Evolutionary conservation across 768 basidiomycete species (phyloP), one percentile per base, ranked within the genome.

Genomic region (Cyclocybe cylindracea): DNA sequence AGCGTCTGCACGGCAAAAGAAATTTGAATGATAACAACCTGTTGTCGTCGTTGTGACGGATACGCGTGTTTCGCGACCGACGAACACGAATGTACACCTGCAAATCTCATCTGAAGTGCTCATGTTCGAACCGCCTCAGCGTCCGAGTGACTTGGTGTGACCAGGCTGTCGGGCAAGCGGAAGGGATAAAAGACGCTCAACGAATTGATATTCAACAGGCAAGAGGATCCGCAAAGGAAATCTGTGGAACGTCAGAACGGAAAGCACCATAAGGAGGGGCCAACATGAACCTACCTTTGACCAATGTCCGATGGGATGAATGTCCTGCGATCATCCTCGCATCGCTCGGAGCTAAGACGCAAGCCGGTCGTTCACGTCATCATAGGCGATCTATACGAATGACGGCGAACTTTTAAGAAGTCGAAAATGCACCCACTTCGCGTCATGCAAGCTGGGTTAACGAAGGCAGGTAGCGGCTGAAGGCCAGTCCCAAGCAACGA

Each of bases 221-320:
- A 83, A 56, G 56, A 84, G 83, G 13, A 73, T 70, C 32, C 68
- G 64, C 6, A 75, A 61, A n/a, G 78, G 78, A 54, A 80, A 82
- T 14, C 73, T 76, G 1, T n/a, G 10, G 32, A 32, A 5, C 51
- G 10, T 32, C 36, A 31, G 14, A 11, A 6, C 31, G 31, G 16
- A 42, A 37, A 38, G 14, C 6, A 46, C n/a, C 32, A 33, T 24
- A 43, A 10, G 42, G 1, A 8, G 10, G 36, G 6, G 18, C 18
- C 34, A 7, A 16, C 44, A 50, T 7, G 39, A 40, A 48, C 70
- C 13, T 10, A 78, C 78, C 75, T n/a, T 69, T 75, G 72, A 6
- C 71, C 72, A 44, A 78, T 75, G 39, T 71, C 33, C 66, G 65
- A 60, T 80, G 74, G 1, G 74, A 70, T 78, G 74, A 16, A 80